Conservation (phyloP, 2,329 filamentous ascomycete species). For the Aspergillus spinulosporus region DNA sequence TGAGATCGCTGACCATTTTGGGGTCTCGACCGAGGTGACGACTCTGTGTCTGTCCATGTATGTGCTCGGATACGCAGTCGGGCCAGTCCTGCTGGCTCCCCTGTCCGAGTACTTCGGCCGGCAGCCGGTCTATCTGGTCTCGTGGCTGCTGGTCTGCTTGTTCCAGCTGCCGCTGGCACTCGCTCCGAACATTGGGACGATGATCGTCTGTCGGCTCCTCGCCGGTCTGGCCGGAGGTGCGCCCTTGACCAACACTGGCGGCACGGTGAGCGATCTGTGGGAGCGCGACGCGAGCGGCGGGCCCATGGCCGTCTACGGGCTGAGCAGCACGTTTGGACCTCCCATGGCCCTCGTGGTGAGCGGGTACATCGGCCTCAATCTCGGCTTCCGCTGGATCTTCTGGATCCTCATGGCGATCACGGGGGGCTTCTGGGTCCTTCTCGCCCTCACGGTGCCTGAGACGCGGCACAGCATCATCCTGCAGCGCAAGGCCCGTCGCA, state of each 20-base stretch:
- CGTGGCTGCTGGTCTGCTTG: constrained; percentile 33
- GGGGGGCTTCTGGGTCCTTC: constrained; percentile 50
- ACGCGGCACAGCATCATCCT: constrained; percentile 58
- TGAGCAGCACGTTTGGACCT: constrained; percentile 39
- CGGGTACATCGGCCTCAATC: constrained; percentile 33
- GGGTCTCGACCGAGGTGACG: constrained; percentile 32
- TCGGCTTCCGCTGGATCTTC: constrained; percentile 53
- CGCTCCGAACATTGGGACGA: constrained; percentile 31
- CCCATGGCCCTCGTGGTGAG: constrained; percentile 37
- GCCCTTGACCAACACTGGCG: constrained; percentile 36
- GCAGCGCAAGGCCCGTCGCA: constrained; percentile 56
- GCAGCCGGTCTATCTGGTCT: constrained; percentile 35
- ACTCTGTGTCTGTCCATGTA: constrained; percentile 37
- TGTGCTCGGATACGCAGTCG: constrained; percentile 32
- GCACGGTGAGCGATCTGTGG: constrained; percentile 35
- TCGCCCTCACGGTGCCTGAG: constrained; percentile 53
- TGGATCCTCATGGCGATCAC: constrained; percentile 62
- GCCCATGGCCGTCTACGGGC: constrained; percentile 38
- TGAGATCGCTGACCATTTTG: constrained; percentile 28
- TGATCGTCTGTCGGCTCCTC: constrained; percentile 33
- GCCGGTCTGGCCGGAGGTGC: constrained; percentile 34
- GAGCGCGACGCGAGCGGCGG: constrained; percentile 33
- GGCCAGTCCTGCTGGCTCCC: constrained; percentile 33
- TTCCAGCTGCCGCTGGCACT: constrained; percentile 33
- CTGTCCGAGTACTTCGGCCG: constrained; percentile 41